phyloP scores from a whole-genome alignment of 805 yeast genomes.

The Metschnikowia matae region DNA sequence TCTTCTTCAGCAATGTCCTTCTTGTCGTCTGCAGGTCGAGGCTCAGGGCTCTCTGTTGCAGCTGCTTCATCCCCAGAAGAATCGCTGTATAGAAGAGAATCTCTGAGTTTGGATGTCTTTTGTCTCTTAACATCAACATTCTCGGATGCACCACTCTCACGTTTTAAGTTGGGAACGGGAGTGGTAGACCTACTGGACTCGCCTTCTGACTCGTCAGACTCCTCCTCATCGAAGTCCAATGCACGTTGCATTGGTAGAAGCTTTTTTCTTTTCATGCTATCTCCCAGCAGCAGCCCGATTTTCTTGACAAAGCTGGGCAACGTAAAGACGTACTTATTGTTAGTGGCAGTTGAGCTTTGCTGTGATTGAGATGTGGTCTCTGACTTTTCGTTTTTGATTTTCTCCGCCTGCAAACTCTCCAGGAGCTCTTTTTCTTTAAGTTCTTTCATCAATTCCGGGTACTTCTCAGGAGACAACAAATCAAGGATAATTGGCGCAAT shows the following conservation, averaged over 20 bases:
- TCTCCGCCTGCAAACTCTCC: conserved; percentile 5
- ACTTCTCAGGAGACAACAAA: conserved; percentile 53
- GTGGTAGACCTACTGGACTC: conserved; percentile 37
- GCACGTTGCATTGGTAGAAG: conserved; percentile 54
- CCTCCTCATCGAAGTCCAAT: conserved; percentile 42
- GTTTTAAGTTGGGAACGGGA: conserved; percentile 27
- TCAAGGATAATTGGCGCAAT: conserved; percentile 67
- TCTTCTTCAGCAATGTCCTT: conserved; percentile 8
- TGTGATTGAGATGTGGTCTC: conserved; percentile 1
- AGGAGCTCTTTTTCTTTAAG: conserved; percentile 26
- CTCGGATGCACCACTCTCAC: conserved; percentile 24
- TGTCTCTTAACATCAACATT: conserved; percentile 19
- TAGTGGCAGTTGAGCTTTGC: conserved; percentile 2
- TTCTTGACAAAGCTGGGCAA: conserved; percentile 37
- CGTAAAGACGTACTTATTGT: conserved; percentile 8
- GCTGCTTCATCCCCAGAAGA: conserved; percentile 26
- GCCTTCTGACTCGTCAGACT: conserved; percentile 29
- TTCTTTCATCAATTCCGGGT: conserved; percentile 44
- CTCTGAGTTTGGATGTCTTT: conserved; percentile 23
- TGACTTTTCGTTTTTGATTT: conserved; percentile 12
- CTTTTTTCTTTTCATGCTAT: conserved; percentile 20
- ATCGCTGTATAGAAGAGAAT: conserved; percentile 28
- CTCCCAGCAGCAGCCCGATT: conserved; percentile 23
- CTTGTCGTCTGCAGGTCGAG: conserved; percentile 19
- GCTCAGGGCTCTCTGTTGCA: background rate